Conservation (phyloP, 225 moss, liverwort and hornwort species). For the Sphagnum contortum region DNA sequence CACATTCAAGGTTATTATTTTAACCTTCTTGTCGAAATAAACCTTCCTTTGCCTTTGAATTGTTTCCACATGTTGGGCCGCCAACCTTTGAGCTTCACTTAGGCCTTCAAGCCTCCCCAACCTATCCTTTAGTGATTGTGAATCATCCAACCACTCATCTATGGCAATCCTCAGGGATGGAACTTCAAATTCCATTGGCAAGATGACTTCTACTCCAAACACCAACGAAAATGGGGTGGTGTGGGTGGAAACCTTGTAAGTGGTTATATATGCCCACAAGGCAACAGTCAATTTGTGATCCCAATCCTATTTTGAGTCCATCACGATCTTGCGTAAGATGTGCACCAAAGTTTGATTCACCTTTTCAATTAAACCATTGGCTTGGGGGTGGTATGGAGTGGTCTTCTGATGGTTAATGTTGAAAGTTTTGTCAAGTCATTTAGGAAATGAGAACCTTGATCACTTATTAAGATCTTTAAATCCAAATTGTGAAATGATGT, state of each 20-base stretch:
- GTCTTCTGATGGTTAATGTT: not conserved
- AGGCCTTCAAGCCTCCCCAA: not conserved
- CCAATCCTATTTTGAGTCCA: not conserved
- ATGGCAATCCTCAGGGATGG: not conserved
- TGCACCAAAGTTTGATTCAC: not conserved
- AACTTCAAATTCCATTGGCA: not conserved
- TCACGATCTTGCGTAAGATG: not conserved
- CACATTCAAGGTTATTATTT: not conserved
- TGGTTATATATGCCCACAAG: not conserved
- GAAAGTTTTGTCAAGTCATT: not conserved
- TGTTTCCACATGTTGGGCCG: not conserved
- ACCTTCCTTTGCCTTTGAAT: not conserved
- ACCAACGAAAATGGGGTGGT: no score
- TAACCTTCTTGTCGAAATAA: not conserved
- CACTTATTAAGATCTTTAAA: not conserved
- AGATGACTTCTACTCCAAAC: no score
- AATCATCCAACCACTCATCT: not conserved
- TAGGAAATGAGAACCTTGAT: not conserved
- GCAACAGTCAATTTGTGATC: not conserved
- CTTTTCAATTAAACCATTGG: not conserved
- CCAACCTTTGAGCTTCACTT: not conserved
- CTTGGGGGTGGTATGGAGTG: not conserved
- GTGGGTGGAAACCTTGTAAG: no score
- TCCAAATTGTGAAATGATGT: not conserved
- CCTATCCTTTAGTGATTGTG: not conserved